phyloP scores from a whole-genome alignment of 345 rosid genomes.

The Mallotus nudiflorus region DNA sequence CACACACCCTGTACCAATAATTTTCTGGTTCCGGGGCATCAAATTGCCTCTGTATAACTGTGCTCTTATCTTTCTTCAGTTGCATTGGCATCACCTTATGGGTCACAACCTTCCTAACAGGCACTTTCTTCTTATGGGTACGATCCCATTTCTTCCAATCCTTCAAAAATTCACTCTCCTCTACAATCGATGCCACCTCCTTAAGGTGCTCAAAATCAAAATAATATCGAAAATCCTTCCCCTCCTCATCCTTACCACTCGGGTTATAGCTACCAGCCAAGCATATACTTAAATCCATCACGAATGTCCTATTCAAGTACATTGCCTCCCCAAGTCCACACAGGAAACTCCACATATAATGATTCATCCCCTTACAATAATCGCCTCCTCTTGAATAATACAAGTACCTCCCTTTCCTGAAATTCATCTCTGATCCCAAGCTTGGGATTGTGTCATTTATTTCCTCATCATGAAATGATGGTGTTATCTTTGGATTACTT shows the following conservation, averaged over 20 bases:
- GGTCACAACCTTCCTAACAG: slow-evolving; percentile 68
- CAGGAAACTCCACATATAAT: slow-evolving; percentile 89
- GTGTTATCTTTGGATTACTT: slow-evolving; percentile 16
- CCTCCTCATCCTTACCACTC: slow-evolving; percentile 72
- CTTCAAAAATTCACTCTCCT: slow-evolving; percentile 72
- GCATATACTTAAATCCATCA: slow-evolving; percentile 87
- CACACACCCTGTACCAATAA: slow-evolving; percentile 94
- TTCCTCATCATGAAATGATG: slow-evolving; percentile 23
- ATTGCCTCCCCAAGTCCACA: slow-evolving; percentile 94
- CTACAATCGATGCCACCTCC: slow-evolving; percentile 70
- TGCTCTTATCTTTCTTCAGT: slow-evolving; percentile 73
- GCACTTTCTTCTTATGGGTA: slow-evolving; percentile 65
- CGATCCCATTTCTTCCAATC: slow-evolving; percentile 90
- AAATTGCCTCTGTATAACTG: slow-evolving; percentile 85
- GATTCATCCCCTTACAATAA: slow-evolving; percentile 97
- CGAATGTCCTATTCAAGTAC: slow-evolving; percentile 89
- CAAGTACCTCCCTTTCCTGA: slow-evolving; percentile 77
- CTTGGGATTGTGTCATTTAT: slow-evolving; percentile 33
- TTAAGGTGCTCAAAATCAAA: slow-evolving; percentile 94
- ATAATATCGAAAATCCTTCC: slow-evolving; percentile 82
- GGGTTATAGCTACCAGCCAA: slow-evolving; percentile 62
- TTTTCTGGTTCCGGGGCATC: slow-evolving; percentile 84
- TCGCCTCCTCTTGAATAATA: slow-evolving; percentile 91
- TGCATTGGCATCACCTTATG: slow-evolving; percentile 67
- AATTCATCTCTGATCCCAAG: slow-evolving; percentile 30